Percentiles rank a stretch among this genome's conserved stretches.
Conservation (phyloP, 2,329 filamentous ascomycete genomes). For the Mycosphaerella arachidis region DNA sequence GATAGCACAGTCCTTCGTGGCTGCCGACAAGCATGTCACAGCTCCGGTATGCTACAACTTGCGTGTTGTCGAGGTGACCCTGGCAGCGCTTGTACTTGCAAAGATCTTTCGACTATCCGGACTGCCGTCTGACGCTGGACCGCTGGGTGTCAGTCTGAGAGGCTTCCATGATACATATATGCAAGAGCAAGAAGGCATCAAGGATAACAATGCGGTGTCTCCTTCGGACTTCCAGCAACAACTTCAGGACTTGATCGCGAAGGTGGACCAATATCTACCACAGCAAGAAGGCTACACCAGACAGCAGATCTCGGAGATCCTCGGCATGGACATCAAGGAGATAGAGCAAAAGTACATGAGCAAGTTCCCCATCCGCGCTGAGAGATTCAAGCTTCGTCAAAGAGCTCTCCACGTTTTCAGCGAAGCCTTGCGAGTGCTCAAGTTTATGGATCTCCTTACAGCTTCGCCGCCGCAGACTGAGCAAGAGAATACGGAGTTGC, state of each 20-base stretch:
- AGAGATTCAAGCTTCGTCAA: constrained; percentile 81
- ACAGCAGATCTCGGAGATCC: constrained; percentile 71
- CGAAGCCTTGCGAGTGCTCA: constrained; percentile 79
- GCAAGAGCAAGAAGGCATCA: constrained; percentile 46
- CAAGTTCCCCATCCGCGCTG: constrained; percentile 82
- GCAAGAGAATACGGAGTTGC: constrained; percentile 60
- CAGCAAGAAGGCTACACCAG: constrained; percentile 82
- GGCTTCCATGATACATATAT: constrained; percentile 86
- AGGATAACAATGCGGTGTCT: constrained; percentile 45
- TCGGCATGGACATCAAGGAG: constrained; percentile 65
- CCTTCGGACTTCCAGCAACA: constrained; percentile 53
- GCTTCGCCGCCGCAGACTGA: constrained; percentile 41
- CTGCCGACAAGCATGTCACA: constrained; percentile 90
- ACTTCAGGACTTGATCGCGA: constrained; percentile 65
- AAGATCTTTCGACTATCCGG: constrained; percentile 56
- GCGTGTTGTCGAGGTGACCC: constrained; percentile 88
- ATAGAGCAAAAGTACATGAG: constrained; percentile 76
- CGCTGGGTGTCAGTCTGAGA: constrained; percentile 75
- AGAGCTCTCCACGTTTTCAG: constrained; percentile 86
- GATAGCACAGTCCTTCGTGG: constrained; percentile 90
- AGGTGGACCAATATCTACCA: constrained; percentile 66
- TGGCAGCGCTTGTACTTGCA: constrained; percentile 68
- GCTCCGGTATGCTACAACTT: constrained; percentile 95
- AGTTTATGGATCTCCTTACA: constrained; percentile 73
- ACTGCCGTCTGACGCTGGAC: constrained; percentile 73